These are phyloP conservation scores for Agroathelia rolfsii DNA, from an alignment of 1,284 basidiomycete genomes.

Conservation along the genomic window DNA sequence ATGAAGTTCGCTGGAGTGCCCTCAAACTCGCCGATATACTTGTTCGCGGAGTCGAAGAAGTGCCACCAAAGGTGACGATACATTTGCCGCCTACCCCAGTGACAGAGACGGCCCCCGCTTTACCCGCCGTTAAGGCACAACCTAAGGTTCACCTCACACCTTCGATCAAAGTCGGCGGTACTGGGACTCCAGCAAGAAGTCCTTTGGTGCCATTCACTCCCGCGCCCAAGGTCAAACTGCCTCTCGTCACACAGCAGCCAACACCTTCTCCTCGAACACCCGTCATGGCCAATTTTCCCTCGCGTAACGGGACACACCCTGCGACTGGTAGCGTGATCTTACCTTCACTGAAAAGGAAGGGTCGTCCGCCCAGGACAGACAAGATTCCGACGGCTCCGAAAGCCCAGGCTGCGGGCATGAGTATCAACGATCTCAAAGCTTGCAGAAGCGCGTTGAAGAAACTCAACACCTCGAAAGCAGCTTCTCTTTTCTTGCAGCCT, in stretches of 20 bases:
- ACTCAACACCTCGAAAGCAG: conserved; percentile 62
- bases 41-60: conserved; percentile 74
- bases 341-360: too few species aligned
- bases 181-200: conserved; percentile 30
- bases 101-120: conserved; percentile 43
- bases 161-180: too few species aligned
- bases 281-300: conserved; percentile 10
- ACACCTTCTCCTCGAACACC: conserved; percentile 19
- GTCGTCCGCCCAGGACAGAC: conserved; percentile 21
- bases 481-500: conserved; percentile 71
- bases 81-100: conserved; percentile 75
- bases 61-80: conserved; percentile 79
- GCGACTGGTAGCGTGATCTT: too few species aligned
- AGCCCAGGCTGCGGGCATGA: conserved; percentile 77
- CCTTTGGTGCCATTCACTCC: conserved; percentile 31
- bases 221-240: conserved; percentile 48
- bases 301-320: too few species aligned
- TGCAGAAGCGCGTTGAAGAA: conserved; percentile 81
- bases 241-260: conserved; percentile 19
- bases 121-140: conserved; percentile 41
- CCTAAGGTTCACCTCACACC: conserved; percentile 29
- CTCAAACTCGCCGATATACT: conserved; percentile 90
- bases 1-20: conserved; percentile 84
- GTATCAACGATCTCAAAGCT: conserved; percentile 68
- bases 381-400: conserved; percentile 48